These are phyloP conservation scores for Phytophthora sansomeana DNA, from an alignment of 352 stramenopile genomes.

Conservation along the genomic window DNA sequence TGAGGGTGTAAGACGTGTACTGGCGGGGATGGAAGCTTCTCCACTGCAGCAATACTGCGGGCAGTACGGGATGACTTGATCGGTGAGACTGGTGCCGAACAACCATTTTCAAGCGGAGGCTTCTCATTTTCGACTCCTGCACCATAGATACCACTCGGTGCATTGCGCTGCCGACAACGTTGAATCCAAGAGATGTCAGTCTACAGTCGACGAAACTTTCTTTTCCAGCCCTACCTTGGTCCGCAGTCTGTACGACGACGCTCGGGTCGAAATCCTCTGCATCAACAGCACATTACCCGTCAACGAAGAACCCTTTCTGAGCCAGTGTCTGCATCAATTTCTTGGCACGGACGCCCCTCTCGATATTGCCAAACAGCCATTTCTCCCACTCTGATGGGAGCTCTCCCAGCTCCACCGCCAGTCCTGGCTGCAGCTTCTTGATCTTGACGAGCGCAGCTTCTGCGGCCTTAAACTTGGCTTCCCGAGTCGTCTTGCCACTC, in stretches of 20 bases:
- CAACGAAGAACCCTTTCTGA: slow-evolving; percentile 70
- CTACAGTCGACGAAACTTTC: background rate
- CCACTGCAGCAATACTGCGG: slow-evolving; percentile 31
- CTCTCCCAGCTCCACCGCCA: slow-evolving; percentile 59
- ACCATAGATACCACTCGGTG: slow-evolving; percentile 56
- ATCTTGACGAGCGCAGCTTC: slow-evolving; percentile 62
- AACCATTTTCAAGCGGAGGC: slow-evolving; percentile 1
- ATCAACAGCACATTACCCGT: slow-evolving; percentile 61
- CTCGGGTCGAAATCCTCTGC: slow-evolving; percentile 65
- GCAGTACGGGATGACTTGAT: slow-evolving; percentile 34
- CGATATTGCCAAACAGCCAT: slow-evolving; percentile 75
- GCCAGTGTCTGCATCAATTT: slow-evolving; percentile 65
- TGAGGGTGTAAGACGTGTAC: slow-evolving; percentile 53
- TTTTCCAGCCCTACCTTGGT: slow-evolving; percentile 42
- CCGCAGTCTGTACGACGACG: slow-evolving; percentile 57
- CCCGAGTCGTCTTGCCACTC: slow-evolving; percentile 61
- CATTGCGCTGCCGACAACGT: slow-evolving; percentile 42
- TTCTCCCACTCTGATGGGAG: slow-evolving; percentile 60
- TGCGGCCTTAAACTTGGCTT: slow-evolving; percentile 79
- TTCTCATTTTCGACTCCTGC: slow-evolving; percentile 12
- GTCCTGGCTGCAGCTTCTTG: slow-evolving; percentile 67
- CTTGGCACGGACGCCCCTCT: slow-evolving; percentile 47
- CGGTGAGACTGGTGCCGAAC: slow-evolving; percentile 5
- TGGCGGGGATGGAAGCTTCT: slow-evolving; percentile 24
- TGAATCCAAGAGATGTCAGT: slow-evolving; percentile 24